These are phyloP conservation scores for Arxiozyma slooffiae DNA, from an alignment of 1,139 yeast species.

Conservation along the genomic window DNA sequence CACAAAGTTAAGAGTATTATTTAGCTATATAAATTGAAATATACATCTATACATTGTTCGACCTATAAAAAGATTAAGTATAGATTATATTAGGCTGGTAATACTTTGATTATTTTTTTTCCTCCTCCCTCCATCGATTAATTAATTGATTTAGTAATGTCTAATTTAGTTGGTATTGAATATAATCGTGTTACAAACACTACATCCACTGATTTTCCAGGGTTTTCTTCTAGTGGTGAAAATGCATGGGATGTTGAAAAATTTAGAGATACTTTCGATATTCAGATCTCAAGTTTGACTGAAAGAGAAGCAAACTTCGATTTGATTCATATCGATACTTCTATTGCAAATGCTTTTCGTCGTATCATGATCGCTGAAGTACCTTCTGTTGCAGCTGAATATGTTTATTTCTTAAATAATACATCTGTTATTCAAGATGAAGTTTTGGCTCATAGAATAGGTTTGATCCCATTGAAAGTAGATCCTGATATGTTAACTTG, in stretches of 20 bases:
- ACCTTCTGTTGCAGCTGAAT: constrained; percentile 91
- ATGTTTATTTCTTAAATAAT: constrained; percentile 81
- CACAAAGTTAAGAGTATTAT: background rate
- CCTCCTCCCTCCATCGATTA: background rate
- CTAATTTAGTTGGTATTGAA: constrained; percentile 75
- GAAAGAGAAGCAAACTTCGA: constrained; percentile 80
- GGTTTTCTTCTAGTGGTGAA: constrained; percentile 57
- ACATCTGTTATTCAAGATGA: constrained; percentile 96
- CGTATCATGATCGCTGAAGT: constrained; percentile 95
- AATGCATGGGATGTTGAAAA: constrained; percentile 77
- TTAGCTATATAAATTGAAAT: too few species aligned
- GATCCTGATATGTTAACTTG: constrained; percentile 82
- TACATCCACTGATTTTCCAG: constrained; percentile 83
- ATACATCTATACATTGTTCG: too few species aligned
- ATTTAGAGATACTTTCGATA: constrained; percentile 62
- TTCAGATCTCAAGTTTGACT: constrained; percentile 54
- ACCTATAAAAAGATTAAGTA: too few species aligned
- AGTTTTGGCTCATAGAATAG: constrained; percentile 89
- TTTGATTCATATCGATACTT: constrained; percentile 75
- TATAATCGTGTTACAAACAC: constrained; percentile 86
- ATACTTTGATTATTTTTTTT: too few species aligned
- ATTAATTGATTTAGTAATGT: constrained; percentile 12
- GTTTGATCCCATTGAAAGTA: constrained; percentile 78
- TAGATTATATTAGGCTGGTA: too few species aligned
- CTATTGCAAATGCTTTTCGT: constrained; percentile 92